Percentiles rank a stretch among this genome's conserved stretches.
Evolutionary conservation across 2,329 filamentous ascomycete species (phyloP).

Genomic region (Huntiella abstrusa): DNA sequence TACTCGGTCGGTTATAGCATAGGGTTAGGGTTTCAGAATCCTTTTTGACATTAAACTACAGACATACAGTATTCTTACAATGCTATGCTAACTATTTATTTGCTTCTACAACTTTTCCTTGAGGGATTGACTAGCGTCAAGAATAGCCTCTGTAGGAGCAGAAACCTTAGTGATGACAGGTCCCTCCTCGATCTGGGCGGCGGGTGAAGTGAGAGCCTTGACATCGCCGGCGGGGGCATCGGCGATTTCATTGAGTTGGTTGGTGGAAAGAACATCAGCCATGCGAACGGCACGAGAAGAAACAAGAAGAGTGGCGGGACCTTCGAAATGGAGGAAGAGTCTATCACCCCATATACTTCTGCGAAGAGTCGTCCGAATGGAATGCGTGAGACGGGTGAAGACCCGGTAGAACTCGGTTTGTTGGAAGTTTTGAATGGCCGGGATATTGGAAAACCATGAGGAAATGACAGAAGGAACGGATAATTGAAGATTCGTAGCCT

Average conservation of each 20-base stretch:
- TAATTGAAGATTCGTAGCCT: constrained; percentile 50
- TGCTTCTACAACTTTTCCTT: no score
- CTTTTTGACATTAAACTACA: no score
- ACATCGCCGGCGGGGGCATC: constrained; percentile 57
- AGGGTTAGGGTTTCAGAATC: no score
- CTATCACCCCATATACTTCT: constrained; percentile 85
- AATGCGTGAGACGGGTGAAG: constrained; percentile 44
- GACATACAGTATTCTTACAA: no score
- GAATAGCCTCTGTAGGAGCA: no score
- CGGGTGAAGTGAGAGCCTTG: constrained; percentile 22
- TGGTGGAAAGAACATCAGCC: constrained; percentile 55
- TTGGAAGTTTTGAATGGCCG: constrained; percentile 56
- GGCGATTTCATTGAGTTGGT: constrained; percentile 80
- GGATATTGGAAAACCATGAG: constrained; percentile 45
- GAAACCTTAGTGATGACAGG: no score
- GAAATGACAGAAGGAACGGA: constrained; percentile 55
- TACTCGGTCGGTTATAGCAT: no score
- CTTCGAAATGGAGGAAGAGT: constrained; percentile 77
- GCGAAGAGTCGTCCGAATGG: constrained; percentile 54
- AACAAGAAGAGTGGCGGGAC: constrained; percentile 68
- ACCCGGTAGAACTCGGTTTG: constrained; percentile 55
- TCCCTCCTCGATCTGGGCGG: no score
- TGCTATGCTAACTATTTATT: no score
- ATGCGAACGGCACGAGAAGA: constrained; percentile 71
- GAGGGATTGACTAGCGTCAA: no score